phyloP scores from a whole-genome alignment of 441 rosid genomes.

The Euphorbia corollata region DNA sequence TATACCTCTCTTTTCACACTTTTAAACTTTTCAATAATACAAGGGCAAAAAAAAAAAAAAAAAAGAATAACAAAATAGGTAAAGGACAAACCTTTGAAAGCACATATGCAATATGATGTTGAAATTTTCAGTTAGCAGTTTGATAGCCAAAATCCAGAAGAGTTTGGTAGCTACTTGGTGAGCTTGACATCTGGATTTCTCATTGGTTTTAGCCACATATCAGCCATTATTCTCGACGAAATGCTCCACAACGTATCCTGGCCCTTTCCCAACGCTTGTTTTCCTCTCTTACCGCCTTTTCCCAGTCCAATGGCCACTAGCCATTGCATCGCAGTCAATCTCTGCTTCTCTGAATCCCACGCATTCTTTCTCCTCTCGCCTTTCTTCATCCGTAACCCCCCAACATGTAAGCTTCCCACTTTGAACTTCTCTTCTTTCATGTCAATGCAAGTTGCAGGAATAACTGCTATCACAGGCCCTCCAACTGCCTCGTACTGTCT shows the following conservation, averaged over 20 bases:
- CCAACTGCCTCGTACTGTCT: conserved; percentile 90
- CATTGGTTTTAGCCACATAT: conserved; percentile 89
- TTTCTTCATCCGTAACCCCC: conserved; percentile 44
- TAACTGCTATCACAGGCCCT: conserved; percentile 50
- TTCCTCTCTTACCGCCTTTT: conserved; percentile 50
- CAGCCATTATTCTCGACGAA: conserved; percentile 83
- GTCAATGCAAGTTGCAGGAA: conserved; percentile 38
- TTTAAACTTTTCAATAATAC: too few species aligned
- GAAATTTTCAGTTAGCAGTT: too few species aligned
- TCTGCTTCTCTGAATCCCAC: conserved; percentile 61
- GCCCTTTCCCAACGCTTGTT: conserved; percentile 32
- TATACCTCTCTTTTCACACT: too few species aligned
- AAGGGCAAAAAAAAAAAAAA: too few species aligned
- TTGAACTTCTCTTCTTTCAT: conserved; percentile 38
- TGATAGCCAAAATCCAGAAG: too few species aligned
- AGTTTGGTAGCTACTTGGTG: conserved; percentile 20
- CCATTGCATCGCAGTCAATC: conserved; percentile 84
- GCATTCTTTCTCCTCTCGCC: conserved; percentile 34
- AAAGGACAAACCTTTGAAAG: too few species aligned
- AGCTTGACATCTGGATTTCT: conserved; percentile 77
- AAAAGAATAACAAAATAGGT: too few species aligned
- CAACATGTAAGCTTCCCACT: conserved; percentile 57
- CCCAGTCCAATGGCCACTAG: conserved; percentile 60
- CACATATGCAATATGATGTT: too few species aligned
- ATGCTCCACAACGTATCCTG: conserved; percentile 71